Base-by-base conservation (phyloP, 305 asterid species). In the Withania somnifera region DNA sequence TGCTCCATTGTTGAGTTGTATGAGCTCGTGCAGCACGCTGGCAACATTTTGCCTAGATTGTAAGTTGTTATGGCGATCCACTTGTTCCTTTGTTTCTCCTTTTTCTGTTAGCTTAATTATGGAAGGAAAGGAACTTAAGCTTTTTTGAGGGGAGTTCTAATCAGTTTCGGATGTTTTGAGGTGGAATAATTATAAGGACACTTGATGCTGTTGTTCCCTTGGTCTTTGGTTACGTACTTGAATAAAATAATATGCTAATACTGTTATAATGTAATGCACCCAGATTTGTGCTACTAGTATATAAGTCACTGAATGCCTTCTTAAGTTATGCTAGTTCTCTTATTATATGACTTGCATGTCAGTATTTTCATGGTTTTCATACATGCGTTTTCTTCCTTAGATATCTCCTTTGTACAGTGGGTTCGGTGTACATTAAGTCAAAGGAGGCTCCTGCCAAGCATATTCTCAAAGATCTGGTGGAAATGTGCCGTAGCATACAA, bases 361-460 rank as follows among this genome's bases (percentile, higher is more conserved):
- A 75, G 68, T 58, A 64, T 54, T 64, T 75, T 52, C 81, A 57
- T 73, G 64, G 56, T 71, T 71, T 42, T 22, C 6, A 11, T 19
- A 30, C 60, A 26, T 73, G 71, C 82, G 81, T 79, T 86, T 60
- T 86, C 64, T 86, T 63, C 85, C 54, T 79, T 82, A 94, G 99
- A 90, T 96, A 96, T 86, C 90, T 96, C 87, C 95, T 96, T 40
- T 96, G 99, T 83, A 94, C 99, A 15, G 98, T 93, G 83, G 99
- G 98, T 42, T 94, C 97, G 20, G 98, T 96, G 79, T 96, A 96
- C 87, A 91, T 94, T 82, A 93, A 92, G 84, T 91, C 98, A 30
- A 96, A 96, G 90, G 99, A 96, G 88, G 99, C 99, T 85, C 98
- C 99, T 4, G 96, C 98, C 14, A 96, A 94, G 90, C 97, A 93